Evolutionary conservation across 1,284 basidiomycete species (phyloP).

Genomic region (Erythrobasidium hasegawianum): DNA sequence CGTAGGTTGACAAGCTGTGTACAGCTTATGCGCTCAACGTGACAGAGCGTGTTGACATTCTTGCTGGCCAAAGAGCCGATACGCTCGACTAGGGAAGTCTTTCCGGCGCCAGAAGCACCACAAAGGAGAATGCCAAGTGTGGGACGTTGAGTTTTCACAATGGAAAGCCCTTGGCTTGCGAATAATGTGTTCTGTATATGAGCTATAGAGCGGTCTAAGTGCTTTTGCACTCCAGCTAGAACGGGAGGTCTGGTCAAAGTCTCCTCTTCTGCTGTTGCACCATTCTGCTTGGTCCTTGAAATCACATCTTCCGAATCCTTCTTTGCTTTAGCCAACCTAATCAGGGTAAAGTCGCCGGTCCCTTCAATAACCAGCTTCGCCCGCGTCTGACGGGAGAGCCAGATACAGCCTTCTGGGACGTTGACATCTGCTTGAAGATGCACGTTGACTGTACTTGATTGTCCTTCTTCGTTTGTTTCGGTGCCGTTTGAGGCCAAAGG

Average conservation of each 20-base stretch:
- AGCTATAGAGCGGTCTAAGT: constrained; percentile 18
- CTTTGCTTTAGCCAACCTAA: constrained; percentile 5
- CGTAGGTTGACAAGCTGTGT: constrained; percentile 58
- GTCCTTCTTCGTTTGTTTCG: constrained; percentile 1
- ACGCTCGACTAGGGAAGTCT: constrained; percentile 68
- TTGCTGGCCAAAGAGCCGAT: constrained; percentile 62
- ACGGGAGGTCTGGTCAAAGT: background rate
- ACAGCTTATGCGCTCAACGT: constrained; percentile 60
- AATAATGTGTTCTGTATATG: constrained; percentile 36
- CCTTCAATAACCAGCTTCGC: constrained; percentile 25
- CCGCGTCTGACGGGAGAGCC: constrained; percentile 31
- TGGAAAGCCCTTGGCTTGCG: background rate
- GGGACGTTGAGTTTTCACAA: background rate
- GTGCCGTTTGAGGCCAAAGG: background rate
- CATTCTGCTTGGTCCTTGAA: background rate
- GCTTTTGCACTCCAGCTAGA: constrained; percentile 40
- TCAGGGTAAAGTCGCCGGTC: constrained; percentile 34
- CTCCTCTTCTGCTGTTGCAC: background rate
- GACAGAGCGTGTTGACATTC: constrained; percentile 61
- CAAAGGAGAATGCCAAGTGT: constrained; percentile 50
- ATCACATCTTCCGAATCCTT: constrained; percentile 22
- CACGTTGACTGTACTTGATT: constrained; percentile 12
- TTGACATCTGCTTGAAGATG: constrained; percentile 43
- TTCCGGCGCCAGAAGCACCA: constrained; percentile 58
- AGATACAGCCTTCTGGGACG: constrained; percentile 62